A percentile compares a stretch with the other conserved stretches of the same genome.
phyloP scores from a whole-genome alignment of 805 yeast species.

The Yarrowia divulgata region DNA sequence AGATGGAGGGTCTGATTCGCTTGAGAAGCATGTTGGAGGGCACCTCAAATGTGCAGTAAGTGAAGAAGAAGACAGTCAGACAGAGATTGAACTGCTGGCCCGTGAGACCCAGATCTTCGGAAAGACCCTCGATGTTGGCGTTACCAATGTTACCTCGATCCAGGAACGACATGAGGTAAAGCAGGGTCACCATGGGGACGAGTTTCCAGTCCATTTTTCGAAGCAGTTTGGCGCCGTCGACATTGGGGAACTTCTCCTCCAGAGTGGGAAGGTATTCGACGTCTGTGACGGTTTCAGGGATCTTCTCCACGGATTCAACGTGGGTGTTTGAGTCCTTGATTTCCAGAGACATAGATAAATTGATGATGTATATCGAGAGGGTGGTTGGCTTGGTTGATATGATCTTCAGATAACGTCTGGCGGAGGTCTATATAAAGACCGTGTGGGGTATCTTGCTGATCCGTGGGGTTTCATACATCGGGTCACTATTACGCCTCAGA shows the following conservation, averaged over 20 bases:
- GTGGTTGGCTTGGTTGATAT: background rate
- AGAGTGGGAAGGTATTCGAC: constrained; percentile 16
- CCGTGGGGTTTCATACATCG: constrained; percentile 21
- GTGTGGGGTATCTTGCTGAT: constrained; percentile 33
- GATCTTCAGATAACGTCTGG: background rate
- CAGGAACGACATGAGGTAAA: constrained; percentile 59
- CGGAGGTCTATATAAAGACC: background rate
- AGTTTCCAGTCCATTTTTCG: constrained; percentile 55
- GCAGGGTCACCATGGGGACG: constrained; percentile 57
- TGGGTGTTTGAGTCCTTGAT: constrained; percentile 13
- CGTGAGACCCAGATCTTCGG: constrained; percentile 52
- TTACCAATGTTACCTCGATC: constrained; percentile 63
- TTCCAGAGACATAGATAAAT: background rate
- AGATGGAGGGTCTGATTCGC: constrained; percentile 50
- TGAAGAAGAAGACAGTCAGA: constrained; percentile 54
- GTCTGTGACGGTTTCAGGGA: constrained; percentile 10
- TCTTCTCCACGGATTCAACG: constrained; percentile 29
- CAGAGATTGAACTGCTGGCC: constrained; percentile 50
- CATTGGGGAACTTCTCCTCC: constrained; percentile 41
- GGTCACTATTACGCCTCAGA: background rate
- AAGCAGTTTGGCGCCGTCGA: constrained; percentile 42
- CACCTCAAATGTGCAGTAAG: constrained; percentile 46
- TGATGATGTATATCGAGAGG: background rate
- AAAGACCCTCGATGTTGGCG: constrained; percentile 61
- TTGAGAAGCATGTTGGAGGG: constrained; percentile 47